These are phyloP conservation scores for Wickerhamomyces rabaulensis DNA, from an alignment of 805 yeast species.

Conservation along the genomic window DNA sequence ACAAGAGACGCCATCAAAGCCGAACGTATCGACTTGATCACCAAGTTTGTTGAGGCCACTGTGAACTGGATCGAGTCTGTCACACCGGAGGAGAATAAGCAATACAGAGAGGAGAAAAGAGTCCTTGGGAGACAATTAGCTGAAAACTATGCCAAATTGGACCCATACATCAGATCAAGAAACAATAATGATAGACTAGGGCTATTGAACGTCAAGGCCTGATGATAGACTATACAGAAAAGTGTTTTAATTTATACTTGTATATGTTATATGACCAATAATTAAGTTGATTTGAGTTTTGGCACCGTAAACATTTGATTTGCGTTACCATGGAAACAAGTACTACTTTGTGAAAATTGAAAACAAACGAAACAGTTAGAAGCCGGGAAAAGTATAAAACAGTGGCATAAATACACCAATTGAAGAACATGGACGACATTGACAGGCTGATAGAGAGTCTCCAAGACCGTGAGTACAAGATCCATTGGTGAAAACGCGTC, in stretches of 20 bases:
- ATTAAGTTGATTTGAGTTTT: no score
- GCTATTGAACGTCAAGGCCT: conserved; percentile 10
- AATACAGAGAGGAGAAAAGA: conserved; percentile 49
- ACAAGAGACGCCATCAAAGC: conserved; percentile 38
- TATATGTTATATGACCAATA: no score
- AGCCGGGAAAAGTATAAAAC: no score
- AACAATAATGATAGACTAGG: conserved; percentile 79
- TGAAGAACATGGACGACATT: no score
- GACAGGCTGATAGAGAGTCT: not conserved
- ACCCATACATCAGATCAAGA: conserved; percentile 78
- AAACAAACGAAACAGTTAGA: no score
- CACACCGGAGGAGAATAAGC: conserved; percentile 41
- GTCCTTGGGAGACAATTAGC: conserved; percentile 47
- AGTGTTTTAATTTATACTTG: no score
- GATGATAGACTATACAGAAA: not conserved
- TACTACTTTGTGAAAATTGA: no score
- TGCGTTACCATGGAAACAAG: no score
- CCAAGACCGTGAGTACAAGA: not conserved
- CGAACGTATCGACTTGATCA: conserved; percentile 51
- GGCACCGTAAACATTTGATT: no score
- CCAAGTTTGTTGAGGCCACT: conserved; percentile 58
- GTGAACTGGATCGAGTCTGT: conserved; percentile 72
- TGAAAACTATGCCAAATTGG: conserved; percentile 61
- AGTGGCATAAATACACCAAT: no score
- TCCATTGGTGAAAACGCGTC: not conserved